These are phyloP conservation scores for Rutstroemia sp. DNA, from an alignment of 2,329 filamentous ascomycete genomes.

Conservation along the genomic window DNA sequence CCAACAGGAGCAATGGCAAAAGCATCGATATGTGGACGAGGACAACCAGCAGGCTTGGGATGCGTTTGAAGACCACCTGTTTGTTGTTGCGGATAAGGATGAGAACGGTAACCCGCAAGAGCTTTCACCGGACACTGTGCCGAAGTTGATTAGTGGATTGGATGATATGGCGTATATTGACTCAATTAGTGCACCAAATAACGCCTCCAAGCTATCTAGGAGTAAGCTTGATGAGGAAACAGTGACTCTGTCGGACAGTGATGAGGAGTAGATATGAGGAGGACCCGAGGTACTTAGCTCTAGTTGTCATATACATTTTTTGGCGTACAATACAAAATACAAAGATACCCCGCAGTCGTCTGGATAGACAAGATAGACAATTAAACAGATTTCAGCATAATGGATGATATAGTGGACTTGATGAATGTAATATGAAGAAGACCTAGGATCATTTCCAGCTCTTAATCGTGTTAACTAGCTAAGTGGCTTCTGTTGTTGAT, in stretches of 20 bases:
- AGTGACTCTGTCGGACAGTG: not conserved
- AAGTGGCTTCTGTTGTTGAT: not conserved
- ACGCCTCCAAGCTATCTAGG: constrained; percentile 25
- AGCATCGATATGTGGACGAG: constrained; percentile 74
- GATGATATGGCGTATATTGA: constrained; percentile 54
- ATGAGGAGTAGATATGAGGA: constrained; percentile 4
- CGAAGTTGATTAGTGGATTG: constrained; percentile 43
- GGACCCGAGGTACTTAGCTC: not conserved
- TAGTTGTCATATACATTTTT: constrained; percentile 16
- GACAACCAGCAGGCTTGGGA: constrained; percentile 69
- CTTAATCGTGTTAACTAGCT: not conserved
- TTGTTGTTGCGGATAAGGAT: constrained; percentile 29
- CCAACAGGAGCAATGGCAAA: constrained; percentile 76
- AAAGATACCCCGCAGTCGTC: constrained; percentile 23
- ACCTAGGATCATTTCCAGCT: not conserved
- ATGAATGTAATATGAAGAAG: not conserved
- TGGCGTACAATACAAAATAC: constrained; percentile 15
- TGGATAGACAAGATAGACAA: constrained; percentile 3
- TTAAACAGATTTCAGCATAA: not conserved
- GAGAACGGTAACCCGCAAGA: constrained; percentile 12
- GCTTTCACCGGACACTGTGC: constrained; percentile 17
- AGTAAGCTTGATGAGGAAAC: constrained; percentile 21
- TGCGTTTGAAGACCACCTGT: constrained; percentile 66
- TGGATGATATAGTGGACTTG: not conserved
- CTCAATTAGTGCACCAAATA: constrained; percentile 47